These are phyloP conservation scores for Colletotrichum liaoningense DNA, from an alignment of 2,329 filamentous ascomycete genomes.

Conservation along the genomic window DNA sequence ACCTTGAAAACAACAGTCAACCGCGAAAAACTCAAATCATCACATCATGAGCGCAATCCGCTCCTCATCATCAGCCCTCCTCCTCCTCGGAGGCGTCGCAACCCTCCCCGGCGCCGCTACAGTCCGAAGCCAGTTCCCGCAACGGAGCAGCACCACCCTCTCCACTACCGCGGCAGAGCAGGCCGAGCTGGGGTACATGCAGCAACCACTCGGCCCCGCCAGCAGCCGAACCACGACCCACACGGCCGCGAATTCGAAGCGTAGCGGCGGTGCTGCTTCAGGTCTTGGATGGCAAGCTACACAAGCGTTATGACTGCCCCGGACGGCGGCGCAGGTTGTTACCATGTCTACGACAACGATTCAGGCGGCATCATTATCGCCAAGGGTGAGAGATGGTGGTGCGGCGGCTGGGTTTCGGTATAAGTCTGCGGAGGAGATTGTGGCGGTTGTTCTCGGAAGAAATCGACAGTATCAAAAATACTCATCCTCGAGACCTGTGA, in stretches of 20 bases:
- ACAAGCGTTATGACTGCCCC: slow-evolving; percentile 30
- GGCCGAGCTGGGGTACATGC: slow-evolving; percentile 32
- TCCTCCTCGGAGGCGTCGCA: slow-evolving; percentile 39
- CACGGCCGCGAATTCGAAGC: not conserved
- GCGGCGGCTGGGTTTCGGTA: not conserved
- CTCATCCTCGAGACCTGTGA: not conserved
- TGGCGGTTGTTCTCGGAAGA: not conserved
- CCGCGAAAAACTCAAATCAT: no score
- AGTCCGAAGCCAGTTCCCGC: slow-evolving; percentile 35
- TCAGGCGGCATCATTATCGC: not conserved
- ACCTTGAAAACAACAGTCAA: no score
- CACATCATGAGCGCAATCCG: slow-evolving; percentile 26
- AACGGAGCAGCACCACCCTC: not conserved
- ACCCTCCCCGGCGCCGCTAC: slow-evolving; percentile 38
- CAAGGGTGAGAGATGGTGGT: not conserved
- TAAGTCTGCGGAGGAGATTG: not conserved
- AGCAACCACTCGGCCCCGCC: slow-evolving; percentile 30
- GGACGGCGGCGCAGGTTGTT: slow-evolving; percentile 27
- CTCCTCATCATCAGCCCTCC: slow-evolving; percentile 36
- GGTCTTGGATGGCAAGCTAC: slow-evolving; percentile 21
- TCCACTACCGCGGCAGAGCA: slow-evolving; percentile 7
- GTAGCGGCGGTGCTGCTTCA: not conserved
- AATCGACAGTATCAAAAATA: slow-evolving; percentile 8
- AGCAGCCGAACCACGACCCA: not conserved
- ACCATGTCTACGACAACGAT: slow-evolving; percentile 23